Percentiles rank a stretch among this genome's conserved stretches.
Conservation (phyloP, 2,329 filamentous ascomycete species). For the Aspergillus ruber region DNA sequence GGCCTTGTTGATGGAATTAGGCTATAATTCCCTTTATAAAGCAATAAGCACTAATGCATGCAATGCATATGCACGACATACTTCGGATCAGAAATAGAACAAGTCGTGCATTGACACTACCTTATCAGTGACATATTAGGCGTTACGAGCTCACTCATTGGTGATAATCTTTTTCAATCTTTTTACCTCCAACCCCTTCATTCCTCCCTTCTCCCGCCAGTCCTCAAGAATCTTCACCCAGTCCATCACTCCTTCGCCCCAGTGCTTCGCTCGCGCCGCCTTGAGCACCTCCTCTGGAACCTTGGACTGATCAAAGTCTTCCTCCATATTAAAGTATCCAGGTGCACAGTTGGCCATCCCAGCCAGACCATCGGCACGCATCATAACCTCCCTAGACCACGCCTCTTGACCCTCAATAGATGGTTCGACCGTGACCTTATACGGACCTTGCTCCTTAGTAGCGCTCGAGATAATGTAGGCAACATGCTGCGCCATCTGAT, state of each 20-base stretch:
- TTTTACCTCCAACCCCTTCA: slow-evolving; percentile 16
- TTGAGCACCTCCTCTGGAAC: slow-evolving; percentile 27
- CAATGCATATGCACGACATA: not conserved
- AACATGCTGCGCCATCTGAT: slow-evolving; percentile 36
- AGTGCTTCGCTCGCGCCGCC: slow-evolving; percentile 22
- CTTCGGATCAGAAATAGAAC: too few relatives aligned
- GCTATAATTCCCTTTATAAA: not conserved
- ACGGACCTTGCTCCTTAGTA: slow-evolving; percentile 3
- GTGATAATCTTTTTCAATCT: not conserved
- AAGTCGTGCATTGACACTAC: too few relatives aligned
- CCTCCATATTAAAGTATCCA: slow-evolving; percentile 48
- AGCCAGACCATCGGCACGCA: slow-evolving; percentile 35
- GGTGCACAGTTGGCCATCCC: slow-evolving; percentile 48
- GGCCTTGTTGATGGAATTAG: slow-evolving; percentile 7
- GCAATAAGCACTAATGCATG: not conserved
- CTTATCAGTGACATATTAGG: too few relatives aligned
- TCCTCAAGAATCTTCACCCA: slow-evolving; percentile 20
- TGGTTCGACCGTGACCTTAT: slow-evolving; percentile 6
- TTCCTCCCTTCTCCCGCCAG: slow-evolving; percentile 21
- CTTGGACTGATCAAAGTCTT: slow-evolving; percentile 16
- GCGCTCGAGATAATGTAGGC: slow-evolving; percentile 40
- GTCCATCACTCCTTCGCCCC: slow-evolving; percentile 25
- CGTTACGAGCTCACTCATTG: too few relatives aligned
- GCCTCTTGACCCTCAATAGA: slow-evolving; percentile 39
- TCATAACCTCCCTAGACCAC: slow-evolving; percentile 40